Conservation (phyloP, 2,329 filamentous ascomycete species). For the Clarireedia hainanense region DNA sequence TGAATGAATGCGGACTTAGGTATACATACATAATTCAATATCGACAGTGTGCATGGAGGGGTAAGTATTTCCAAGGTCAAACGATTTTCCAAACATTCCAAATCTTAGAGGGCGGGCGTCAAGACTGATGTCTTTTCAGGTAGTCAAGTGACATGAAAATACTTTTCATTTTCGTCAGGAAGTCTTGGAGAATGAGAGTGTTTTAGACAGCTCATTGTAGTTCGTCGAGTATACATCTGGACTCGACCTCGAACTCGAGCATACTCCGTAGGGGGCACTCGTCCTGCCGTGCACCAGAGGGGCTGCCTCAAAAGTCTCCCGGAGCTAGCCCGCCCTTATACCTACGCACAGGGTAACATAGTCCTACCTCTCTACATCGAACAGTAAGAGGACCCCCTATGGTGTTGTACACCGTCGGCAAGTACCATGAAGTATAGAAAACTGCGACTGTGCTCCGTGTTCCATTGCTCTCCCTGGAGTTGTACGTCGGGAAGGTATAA, state of each 20-base stretch:
- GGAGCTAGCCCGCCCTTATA: constrained; percentile 3
- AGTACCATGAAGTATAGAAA: not conserved
- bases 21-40: constrained; percentile 4
- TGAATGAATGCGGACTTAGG: constrained; percentile 3
- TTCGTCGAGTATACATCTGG: not conserved
- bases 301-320: constrained; percentile 2
- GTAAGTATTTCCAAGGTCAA: not conserved
- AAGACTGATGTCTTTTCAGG: not conserved
- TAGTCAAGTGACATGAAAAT: constrained; percentile 2
- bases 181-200: not conserved
- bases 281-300: constrained; percentile 6
- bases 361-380: not conserved
- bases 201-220: not conserved
- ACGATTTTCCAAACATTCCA: not conserved
- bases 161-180: not conserved
- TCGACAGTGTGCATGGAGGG: not conserved
- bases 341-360: not conserved
- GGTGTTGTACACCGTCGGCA: not conserved
- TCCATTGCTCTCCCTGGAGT: not conserved
- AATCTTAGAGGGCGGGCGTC: not conserved
- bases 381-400: constrained; percentile 1
- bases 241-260: not conserved
- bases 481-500: constrained; percentile 2
- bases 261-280: not conserved
- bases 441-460: not conserved